Base-by-base conservation (phyloP, 495 filamentous ascomycete genomes). In the Aspergillus carlsbadensis region DNA sequence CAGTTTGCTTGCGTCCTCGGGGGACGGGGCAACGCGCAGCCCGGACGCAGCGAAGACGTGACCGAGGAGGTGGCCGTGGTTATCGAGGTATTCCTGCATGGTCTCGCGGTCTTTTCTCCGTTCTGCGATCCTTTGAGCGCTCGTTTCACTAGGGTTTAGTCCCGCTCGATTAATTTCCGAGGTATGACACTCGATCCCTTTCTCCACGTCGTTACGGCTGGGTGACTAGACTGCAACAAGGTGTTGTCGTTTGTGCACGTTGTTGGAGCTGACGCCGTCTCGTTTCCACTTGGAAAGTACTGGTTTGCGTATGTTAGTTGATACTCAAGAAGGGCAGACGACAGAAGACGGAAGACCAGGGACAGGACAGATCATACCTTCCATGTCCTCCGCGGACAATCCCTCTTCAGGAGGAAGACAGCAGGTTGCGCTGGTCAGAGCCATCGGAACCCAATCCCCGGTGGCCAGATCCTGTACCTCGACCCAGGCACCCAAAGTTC, bases 341-440 rank as follows among this genome's bases (percentile, higher is more conserved):
- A n/a, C n/a, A n/a, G n/a, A n/a, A n/a, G n/a, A n/a, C n/a, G n/a
- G n/a, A n/a, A n/a, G n/a, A n/a, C n/a, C n/a, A n/a, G n/a, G n/a
- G n/a, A n/a, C n/a, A n/a, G n/a, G n/a, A n/a, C n/a, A n/a, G n/a
- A 34, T 22, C 29, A 45, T 34, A 55, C 52, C 40, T 43, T 22
- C 22, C 24, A 17, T 3, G 11, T 47, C 43, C 15, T 22, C 33
- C 2, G 7, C 31, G 3, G 43, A 56, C 13, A 26, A 31, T 21
- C 11, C 22, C 1, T 29, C 10, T 13, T 18, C 33, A 20, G 10
- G 2, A 2, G 53, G 53, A 8, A 56, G 34, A 2, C 36, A 20
- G 22, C 53, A 47, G 22, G 37, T 29, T n/a, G 31, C 14, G 24
- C 53, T 47, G 2, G 53, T 56, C 10, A 56, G 8, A 3, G 31